Evolutionary conservation across 1,139 yeast genomes (phyloP).

Genomic region (Debaryomyces fabryi): DNA sequence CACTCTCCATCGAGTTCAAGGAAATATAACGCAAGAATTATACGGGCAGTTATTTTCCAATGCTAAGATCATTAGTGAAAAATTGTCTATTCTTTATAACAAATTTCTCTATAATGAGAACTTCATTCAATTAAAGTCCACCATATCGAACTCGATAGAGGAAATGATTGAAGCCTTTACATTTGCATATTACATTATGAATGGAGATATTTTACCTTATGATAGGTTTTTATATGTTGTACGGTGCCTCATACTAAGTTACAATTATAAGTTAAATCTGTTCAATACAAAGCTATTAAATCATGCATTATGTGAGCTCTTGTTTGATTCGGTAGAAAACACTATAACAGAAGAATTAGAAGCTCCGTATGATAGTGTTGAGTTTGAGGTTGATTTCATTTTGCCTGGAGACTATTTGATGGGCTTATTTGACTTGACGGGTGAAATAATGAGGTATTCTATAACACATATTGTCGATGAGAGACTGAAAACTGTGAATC

Average conservation of each 20-base stretch:
- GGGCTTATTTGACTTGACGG: constrained; percentile 46
- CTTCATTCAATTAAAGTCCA: constrained; percentile 22
- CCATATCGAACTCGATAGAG: constrained; percentile 32
- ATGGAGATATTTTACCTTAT: constrained; percentile 20
- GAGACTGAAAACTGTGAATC: constrained; percentile 13
- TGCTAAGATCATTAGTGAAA: constrained; percentile 18
- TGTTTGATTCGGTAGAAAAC: constrained; percentile 5
- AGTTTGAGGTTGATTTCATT: constrained; percentile 12
- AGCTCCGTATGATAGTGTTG: constrained; percentile 1
- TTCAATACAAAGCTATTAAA: constrained; percentile 2
- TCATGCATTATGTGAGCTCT: constrained; percentile 5
- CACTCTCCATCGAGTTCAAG: constrained; percentile 33
- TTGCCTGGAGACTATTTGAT: constrained; percentile 35
- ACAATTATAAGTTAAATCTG: neutral
- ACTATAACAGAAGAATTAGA: neutral
- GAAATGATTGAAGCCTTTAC: constrained; percentile 45
- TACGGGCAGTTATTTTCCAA: constrained; percentile 19
- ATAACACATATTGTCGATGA: constrained; percentile 21
- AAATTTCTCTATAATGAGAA: constrained; percentile 17
- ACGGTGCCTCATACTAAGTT: constrained; percentile 6
- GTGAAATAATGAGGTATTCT: constrained; percentile 44
- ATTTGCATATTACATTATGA: constrained; percentile 31
- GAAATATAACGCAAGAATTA: constrained; percentile 10
- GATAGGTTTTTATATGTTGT: constrained; percentile 18
- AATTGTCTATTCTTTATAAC: constrained; percentile 17